Evolutionary conservation across 2,329 filamentous ascomycete species (phyloP).

Genomic region (Colletotrichum eleusines): DNA sequence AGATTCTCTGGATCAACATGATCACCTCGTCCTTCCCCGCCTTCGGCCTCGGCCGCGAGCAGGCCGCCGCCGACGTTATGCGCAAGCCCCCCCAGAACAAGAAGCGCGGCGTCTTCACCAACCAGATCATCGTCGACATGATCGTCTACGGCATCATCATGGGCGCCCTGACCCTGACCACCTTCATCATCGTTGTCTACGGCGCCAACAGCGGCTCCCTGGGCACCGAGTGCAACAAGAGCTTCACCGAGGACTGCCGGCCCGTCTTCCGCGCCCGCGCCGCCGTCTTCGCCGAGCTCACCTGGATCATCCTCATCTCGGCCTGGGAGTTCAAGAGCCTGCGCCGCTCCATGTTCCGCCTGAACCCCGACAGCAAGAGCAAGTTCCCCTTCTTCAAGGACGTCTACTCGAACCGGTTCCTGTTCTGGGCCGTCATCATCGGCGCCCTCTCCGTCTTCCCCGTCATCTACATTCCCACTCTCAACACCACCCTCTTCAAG

Average conservation of each 20-base stretch:
- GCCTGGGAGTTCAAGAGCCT: slow-evolving; percentile 85
- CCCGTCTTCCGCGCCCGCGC: slow-evolving; percentile 78
- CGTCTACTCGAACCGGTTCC: slow-evolving; percentile 76
- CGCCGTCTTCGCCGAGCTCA: slow-evolving; percentile 79
- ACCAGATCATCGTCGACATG: slow-evolving; percentile 83
- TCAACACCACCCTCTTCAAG: slow-evolving; percentile 80
- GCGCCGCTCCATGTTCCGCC: slow-evolving; percentile 77
- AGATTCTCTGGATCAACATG: slow-evolving; percentile 97
- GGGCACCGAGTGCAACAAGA: slow-evolving; percentile 72
- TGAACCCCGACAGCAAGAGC: slow-evolving; percentile 66
- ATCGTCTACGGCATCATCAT: slow-evolving; percentile 83
- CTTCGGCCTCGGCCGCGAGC: slow-evolving; percentile 87
- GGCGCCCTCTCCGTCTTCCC: slow-evolving; percentile 74
- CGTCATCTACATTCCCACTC: slow-evolving; percentile 77
- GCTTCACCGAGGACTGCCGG: slow-evolving; percentile 66
- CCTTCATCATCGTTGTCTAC: slow-evolving; percentile 75
- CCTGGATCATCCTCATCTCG: slow-evolving; percentile 79
- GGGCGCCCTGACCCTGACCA: slow-evolving; percentile 74
- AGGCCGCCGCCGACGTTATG: slow-evolving; percentile 82
- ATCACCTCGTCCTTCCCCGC: slow-evolving; percentile 88
- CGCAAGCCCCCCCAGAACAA: slow-evolving; percentile 80
- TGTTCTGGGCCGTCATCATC: slow-evolving; percentile 74
- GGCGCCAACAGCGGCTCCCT: slow-evolving; percentile 68
- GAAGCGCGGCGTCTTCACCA: slow-evolving; percentile 78
- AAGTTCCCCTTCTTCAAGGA: slow-evolving; percentile 70